A percentile compares a stretch with the other conserved stretches of the same genome.
phyloP scores from a whole-genome alignment of 345 rosid species.

The Salix purpurea region DNA sequence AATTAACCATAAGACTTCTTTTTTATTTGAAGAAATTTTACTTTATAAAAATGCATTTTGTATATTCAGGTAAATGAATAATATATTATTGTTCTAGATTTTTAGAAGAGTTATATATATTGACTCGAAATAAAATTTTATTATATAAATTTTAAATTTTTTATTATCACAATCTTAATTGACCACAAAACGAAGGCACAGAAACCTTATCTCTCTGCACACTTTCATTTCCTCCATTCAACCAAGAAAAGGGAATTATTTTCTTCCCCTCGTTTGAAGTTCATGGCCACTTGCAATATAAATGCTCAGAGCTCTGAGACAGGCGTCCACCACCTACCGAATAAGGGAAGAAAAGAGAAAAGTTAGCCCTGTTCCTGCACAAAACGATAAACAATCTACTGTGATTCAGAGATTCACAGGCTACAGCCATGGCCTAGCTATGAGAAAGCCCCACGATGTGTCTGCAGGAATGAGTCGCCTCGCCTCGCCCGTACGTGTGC shows the following conservation, averaged over 20 bases:
- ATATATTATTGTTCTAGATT: too few species aligned
- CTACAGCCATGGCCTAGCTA: background rate
- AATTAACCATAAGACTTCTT: too few species aligned
- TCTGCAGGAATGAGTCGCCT: background rate
- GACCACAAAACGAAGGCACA: background rate
- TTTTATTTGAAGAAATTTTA: too few species aligned
- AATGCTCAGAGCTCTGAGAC: too few species aligned
- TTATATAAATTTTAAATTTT: too few species aligned
- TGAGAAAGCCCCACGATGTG: background rate
- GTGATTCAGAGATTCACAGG: background rate
- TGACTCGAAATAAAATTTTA: too few species aligned
- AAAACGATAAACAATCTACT: background rate
- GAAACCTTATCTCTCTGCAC: too few species aligned
- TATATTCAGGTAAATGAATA: too few species aligned
- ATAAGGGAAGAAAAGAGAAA: background rate
- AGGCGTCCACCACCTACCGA: background rate
- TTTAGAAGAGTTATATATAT: too few species aligned
- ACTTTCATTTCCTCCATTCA: too few species aligned
- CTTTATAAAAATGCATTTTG: accelerated
- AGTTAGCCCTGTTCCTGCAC: background rate
- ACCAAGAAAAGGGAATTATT: background rate
- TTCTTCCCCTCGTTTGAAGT: background rate
- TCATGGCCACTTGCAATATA: background rate
- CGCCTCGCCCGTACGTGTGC: background rate
- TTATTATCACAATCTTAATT: too few species aligned